Percentiles rank a stretch among this genome's conserved stretches.
Evolutionary conservation across 2,329 filamentous ascomycete species (phyloP).

Genomic region (Periconia digitata): DNA sequence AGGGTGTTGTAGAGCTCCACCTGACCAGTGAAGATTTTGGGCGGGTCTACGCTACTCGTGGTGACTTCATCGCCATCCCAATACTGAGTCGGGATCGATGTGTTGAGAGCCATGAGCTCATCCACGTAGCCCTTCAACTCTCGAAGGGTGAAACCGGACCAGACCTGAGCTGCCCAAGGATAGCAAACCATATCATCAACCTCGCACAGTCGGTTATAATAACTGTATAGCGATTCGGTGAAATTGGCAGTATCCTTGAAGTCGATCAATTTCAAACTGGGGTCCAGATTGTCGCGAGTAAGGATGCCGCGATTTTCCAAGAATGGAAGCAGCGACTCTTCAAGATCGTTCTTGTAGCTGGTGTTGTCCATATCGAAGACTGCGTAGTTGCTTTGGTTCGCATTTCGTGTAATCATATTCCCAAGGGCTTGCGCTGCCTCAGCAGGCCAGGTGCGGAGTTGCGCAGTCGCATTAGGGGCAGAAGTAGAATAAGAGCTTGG

Average conservation of each 20-base stretch:
- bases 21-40: conserved; percentile 28
- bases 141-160: conserved; percentile 28
- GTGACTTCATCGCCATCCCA: conserved; percentile 30
- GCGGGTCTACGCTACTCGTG: conserved; percentile 20
- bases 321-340: conserved; percentile 32
- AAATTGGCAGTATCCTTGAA: conserved; percentile 37
- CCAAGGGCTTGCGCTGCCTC: conserved; percentile 27
- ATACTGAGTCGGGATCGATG: conserved; percentile 24
- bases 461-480: conserved; percentile 12
- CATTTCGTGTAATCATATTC: conserved; percentile 31
- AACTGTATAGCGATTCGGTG: conserved; percentile 33
- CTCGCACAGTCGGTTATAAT: conserved; percentile 33
- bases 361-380: conserved; percentile 39
- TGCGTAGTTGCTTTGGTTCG: conserved; percentile 34
- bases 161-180: conserved; percentile 33
- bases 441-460: conserved; percentile 28
- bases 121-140: conserved; percentile 31
- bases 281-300: conserved; percentile 31
- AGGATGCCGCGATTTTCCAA: conserved; percentile 35
- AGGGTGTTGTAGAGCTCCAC: conserved; percentile 31
- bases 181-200: conserved; percentile 34
- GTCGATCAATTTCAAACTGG: conserved; percentile 30
- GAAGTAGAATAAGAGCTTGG: conserved; percentile 15
- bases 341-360: conserved; percentile 31
- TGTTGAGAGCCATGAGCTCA: conserved; percentile 30